phyloP scores from a whole-genome alignment of 2,329 filamentous ascomycete species.

The Rhynchosporium graminicola region DNA sequence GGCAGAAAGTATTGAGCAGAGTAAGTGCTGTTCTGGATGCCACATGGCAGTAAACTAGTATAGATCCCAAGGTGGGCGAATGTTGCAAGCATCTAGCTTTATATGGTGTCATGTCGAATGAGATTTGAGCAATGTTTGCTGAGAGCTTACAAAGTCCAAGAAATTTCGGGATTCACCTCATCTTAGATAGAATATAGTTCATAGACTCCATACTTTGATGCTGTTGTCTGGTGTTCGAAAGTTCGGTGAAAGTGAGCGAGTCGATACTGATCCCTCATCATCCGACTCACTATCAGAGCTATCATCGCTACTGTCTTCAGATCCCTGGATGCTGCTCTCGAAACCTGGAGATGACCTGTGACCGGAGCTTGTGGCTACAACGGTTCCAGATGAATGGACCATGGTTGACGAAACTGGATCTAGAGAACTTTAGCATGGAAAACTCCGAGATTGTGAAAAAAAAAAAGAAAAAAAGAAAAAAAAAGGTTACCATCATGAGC shows the following conservation, averaged over 20 bases:
- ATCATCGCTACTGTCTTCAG: conserved; percentile 22
- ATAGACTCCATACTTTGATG: conserved; percentile 50
- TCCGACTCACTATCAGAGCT: conserved; percentile 21
- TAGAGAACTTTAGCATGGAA: conserved; percentile 20
- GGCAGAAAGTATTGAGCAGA: conserved; percentile 52
- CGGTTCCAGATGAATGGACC: conserved; percentile 39
- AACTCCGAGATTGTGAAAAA: not conserved
- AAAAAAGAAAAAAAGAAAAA: too few species aligned
- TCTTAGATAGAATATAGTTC: conserved; percentile 23
- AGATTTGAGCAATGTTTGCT: conserved; percentile 18
- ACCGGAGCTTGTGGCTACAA: conserved; percentile 41
- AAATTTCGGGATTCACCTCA: conserved; percentile 24
- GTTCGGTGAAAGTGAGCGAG: not conserved
- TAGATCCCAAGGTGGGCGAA: conserved; percentile 1
- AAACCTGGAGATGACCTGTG: conserved; percentile 29
- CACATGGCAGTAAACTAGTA: conserved; percentile 30
- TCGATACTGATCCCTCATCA: conserved; percentile 13
- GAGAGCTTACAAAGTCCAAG: conserved; percentile 18
- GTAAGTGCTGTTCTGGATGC: conserved; percentile 55
- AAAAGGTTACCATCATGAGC: conserved; percentile 39
- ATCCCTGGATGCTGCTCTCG: conserved; percentile 14
- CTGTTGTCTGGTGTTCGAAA: conserved; percentile 44
- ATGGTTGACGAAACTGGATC: conserved; percentile 38
- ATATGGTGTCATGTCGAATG: conserved; percentile 12
- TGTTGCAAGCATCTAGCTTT: conserved; percentile 13